phyloP scores from a whole-genome alignment of 2,329 filamentous ascomycete species.

The Dothideomycetes sp. region DNA sequence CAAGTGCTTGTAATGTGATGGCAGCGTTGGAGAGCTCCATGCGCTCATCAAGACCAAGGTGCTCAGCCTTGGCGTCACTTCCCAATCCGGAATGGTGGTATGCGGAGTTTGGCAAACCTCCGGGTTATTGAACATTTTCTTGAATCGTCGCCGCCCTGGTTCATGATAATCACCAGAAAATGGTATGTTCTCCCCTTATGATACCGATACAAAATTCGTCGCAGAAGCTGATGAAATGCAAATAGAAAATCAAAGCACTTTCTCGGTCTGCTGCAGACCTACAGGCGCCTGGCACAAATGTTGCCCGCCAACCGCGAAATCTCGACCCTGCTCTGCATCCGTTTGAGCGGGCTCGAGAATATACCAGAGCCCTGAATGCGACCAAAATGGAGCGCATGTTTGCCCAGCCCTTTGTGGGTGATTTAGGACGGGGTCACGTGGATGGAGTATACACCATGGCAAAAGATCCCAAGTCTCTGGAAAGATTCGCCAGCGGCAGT shows the following conservation, averaged over 20 bases:
- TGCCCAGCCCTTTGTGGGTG: slow-evolving; percentile 69
- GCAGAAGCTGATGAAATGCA: neutral
- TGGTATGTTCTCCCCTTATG: neutral
- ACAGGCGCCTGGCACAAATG: slow-evolving; percentile 56
- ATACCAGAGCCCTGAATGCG: slow-evolving; percentile 67
- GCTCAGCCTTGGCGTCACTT: neutral
- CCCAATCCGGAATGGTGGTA: neutral
- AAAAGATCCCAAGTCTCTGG: slow-evolving; percentile 35
- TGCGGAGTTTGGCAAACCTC: neutral
- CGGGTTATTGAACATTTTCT: neutral
- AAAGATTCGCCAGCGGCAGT: slow-evolving; percentile 60
- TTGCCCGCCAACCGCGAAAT: slow-evolving; percentile 56
- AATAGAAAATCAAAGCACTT: slow-evolving; percentile 53
- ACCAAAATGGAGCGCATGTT: slow-evolving; percentile 94
- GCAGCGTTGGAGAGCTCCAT: neutral
- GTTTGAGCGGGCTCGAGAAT: slow-evolving; percentile 83
- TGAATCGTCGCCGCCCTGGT: neutral
- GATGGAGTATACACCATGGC: slow-evolving; percentile 55
- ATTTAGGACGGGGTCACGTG: slow-evolving; percentile 82
- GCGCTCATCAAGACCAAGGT: neutral
- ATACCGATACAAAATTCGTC: neutral
- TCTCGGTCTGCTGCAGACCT: slow-evolving; percentile 53
- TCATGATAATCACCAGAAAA: neutral
- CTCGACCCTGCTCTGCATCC: slow-evolving; percentile 78
- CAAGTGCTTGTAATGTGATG: no score